Conservation (phyloP, 345 rosid species). For the Streptanthus diversifolius region DNA sequence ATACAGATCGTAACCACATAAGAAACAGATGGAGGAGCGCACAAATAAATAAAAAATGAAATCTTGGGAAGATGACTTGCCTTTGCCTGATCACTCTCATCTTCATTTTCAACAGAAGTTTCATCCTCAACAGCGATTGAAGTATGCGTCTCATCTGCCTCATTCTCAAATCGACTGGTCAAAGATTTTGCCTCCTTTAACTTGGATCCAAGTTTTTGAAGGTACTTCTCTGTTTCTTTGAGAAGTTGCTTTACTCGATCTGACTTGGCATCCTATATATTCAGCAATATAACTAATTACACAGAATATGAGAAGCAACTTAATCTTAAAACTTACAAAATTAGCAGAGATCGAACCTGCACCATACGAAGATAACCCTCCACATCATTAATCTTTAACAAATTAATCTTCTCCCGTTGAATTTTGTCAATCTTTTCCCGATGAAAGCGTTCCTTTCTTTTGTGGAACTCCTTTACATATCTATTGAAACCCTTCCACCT, state of each 20-base stretch:
- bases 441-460: conserved; percentile 81
- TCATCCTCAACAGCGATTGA: conserved; percentile 53
- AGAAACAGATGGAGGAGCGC: not conserved
- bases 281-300: not conserved
- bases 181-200: conserved; percentile 63
- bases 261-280: conserved; percentile 77
- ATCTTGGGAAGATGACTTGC: conserved; percentile 37
- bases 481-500: conserved; percentile 87
- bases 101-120: conserved; percentile 64
- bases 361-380: conserved; percentile 98
- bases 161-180: conserved; percentile 55
- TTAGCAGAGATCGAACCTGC: conserved; percentile 54
- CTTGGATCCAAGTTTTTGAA: conserved; percentile 84
- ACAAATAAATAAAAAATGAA: not conserved
- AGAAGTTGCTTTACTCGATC: conserved; percentile 87
- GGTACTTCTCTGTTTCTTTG: conserved; percentile 91
- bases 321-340: conserved; percentile 1
- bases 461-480: conserved; percentile 87
- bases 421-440: conserved; percentile 95
- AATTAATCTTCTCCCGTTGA: conserved; percentile 91
- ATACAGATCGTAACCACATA: conserved; percentile 11
- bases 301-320: conserved; percentile 11
- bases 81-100: conserved; percentile 88
- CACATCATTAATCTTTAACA: conserved; percentile 88
- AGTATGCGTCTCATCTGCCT: conserved; percentile 52